Base-by-base conservation (phyloP, 2,329 filamentous ascomycete genomes). In the Ceratocystis smalleyi region DNA sequence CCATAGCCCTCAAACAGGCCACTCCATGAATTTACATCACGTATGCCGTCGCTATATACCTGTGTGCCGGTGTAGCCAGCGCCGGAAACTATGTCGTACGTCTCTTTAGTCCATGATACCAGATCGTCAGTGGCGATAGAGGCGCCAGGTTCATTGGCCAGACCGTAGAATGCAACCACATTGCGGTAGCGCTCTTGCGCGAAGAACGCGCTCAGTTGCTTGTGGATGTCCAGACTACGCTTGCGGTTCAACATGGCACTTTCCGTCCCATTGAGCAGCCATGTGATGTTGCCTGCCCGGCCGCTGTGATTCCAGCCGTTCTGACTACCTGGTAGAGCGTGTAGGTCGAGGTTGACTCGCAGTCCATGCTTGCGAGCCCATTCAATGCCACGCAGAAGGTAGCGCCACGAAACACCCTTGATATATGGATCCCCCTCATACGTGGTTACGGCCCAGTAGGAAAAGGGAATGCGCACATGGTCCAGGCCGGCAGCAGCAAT, bases 31-130 rank as follows among this genome's bases (percentile, higher is more conserved):
- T 79, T 77, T 4, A 89, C 78, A 32, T 86, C 86, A 69, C 87
- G 77, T 73, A 91, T 89, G 3, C 86, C 87, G 71, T 91, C 87
- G 66, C 86, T 86, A 69, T 90, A 86, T 66, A 86, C 81, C 64
- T 89, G 69, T 12, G 73, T 76, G 30, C 82, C 78, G 43, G 81
- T 79, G 69, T 87, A 78, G 59, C 83, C 82, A 72, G 87, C 87
- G 17, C 76, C 75, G 64, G 80, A 79, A 55, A 86, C 77, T 8
- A 81, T 73, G 6, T 76, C 71, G n/a, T 81, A 77, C 55, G 80
- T 81, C 59, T 79, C 76, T 51, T 76, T 73, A 0, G 81, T 84
- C 84, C 84, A 87, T 47, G 77, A 72, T 1, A 85, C 72, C 0
- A 87, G 83, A 4, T 74, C 74, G 24, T 76, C 70, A 6, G 78